Evolutionary conservation across 1,284 basidiomycete genomes (phyloP).

Genomic region (Bjerkandera adusta): DNA sequence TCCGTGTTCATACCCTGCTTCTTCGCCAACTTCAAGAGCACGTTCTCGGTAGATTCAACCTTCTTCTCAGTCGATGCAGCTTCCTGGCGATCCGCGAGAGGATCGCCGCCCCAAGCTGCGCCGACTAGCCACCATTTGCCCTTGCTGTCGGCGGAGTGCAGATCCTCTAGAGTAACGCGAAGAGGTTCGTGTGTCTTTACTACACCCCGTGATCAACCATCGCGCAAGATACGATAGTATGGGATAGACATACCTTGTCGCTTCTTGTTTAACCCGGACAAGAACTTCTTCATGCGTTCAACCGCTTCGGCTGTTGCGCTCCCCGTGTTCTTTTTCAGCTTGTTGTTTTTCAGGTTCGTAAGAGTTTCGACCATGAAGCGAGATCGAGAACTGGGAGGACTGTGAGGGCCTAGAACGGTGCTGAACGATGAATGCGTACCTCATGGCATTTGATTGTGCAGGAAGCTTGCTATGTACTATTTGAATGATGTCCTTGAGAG

Average conservation of each 20-base stretch:
- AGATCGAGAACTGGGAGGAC: slow-evolving; percentile 66
- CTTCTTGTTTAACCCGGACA: slow-evolving; percentile 74
- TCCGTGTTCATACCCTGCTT: slow-evolving; percentile 99
- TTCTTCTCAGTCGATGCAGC: slow-evolving; percentile 23
- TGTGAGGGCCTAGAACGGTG: not conserved
- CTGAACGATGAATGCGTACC: slow-evolving; percentile 37
- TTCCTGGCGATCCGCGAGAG: slow-evolving; percentile 68
- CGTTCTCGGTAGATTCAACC: slow-evolving; percentile 40
- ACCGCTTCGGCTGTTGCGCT: slow-evolving; percentile 72
- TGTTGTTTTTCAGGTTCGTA: slow-evolving; percentile 89
- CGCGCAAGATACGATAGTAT: not conserved
- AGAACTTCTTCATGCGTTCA: slow-evolving; percentile 83
- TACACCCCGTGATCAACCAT: slow-evolving; percentile 29
- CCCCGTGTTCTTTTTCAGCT: slow-evolving; percentile 57
- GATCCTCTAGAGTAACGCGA: slow-evolving; percentile 81
- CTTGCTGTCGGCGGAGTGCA: slow-evolving; percentile 80
- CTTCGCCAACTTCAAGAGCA: slow-evolving; percentile 77
- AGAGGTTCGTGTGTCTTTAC: slow-evolving; percentile 83
- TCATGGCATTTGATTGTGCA: slow-evolving; percentile 53
- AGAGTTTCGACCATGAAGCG: slow-evolving; percentile 94
- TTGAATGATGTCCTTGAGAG: slow-evolving; percentile 81
- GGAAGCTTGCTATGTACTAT: slow-evolving; percentile 77
- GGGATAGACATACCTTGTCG: slow-evolving; percentile 53
- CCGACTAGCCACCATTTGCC: slow-evolving; percentile 99
- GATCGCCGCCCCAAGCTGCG: slow-evolving; percentile 94